These are phyloP conservation scores for Filobasidium floriforme DNA, from an alignment of 768 basidiomycete species.

Conservation along the genomic window DNA sequence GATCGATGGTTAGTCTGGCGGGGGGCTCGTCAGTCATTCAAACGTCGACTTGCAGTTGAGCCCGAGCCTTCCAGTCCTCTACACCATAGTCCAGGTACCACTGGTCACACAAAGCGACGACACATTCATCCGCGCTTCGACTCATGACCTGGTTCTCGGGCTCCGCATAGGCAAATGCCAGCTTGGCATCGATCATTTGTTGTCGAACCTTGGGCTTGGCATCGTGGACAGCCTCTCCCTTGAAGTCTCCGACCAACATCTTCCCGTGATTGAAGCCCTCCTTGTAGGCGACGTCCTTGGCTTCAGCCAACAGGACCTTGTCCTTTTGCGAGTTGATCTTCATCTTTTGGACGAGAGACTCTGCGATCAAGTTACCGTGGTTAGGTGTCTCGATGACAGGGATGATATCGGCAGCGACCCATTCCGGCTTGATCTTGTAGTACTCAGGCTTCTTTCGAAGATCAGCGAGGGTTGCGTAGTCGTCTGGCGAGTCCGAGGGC, in stretches of 20 bases:
- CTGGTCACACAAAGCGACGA: conserved; percentile 95
- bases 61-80: conserved; percentile 71
- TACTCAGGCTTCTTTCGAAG: conserved; percentile 92
- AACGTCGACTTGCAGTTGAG: conserved; percentile 59
- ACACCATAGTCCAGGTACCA: conserved; percentile 99
- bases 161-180: conserved; percentile 88
- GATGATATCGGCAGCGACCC: conserved; percentile 75
- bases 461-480: conserved; percentile 80
- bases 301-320: conserved; percentile 81
- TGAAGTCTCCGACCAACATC: conserved; percentile 86
- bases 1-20: neutral
- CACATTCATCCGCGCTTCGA: conserved; percentile 91
- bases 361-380: conserved; percentile 87
- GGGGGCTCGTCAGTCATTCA: neutral
- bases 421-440: conserved; percentile 85
- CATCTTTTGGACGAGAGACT: conserved; percentile 70
- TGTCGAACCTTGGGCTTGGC: conserved; percentile 84
- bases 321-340: conserved; percentile 97
- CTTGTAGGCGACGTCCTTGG: conserved; percentile 96
- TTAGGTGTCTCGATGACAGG: conserved; percentile 80
- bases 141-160: conserved; percentile 85
- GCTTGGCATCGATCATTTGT: conserved; percentile 64
- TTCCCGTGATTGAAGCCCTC: conserved; percentile 94
- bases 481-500: conserved; percentile 96
- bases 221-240: conserved; percentile 77